Base-by-base conservation (phyloP, 2,329 filamentous ascomycete species). In the Aspergillus phoenicis region DNA sequence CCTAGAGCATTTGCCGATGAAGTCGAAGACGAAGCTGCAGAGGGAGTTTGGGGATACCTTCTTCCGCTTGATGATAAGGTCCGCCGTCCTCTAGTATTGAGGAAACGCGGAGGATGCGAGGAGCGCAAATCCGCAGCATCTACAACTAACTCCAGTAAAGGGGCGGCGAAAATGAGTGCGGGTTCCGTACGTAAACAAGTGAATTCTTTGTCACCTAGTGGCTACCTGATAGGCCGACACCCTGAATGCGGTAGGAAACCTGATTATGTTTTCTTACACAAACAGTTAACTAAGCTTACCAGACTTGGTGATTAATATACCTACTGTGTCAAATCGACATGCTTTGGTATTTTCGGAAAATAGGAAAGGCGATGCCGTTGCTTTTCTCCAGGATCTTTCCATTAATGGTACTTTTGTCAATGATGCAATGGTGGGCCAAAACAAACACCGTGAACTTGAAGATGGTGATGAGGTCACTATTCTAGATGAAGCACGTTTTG, bases 331-430 rank as follows among this genome's bases (percentile, higher is more conserved):
- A 17, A 98, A 98, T 73, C 86, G 93, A 4, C 75, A 84, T 82
- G 66, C 83, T 87, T 65, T 83, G 48, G 65, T 83, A 57, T 81
- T 82, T 66, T 74, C 81, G 53, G 84, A 89, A 72, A 87, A 84
- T 66, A 84, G 82, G 64, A 79, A 81, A 54, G 85, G 86, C 36
- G 82, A 83, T 63, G 73, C 81, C 0, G 78, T 87, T 45, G 94
- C 92, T 8, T 85, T 98, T 11, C 78, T 99, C 5, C 93, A 99
- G 75, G 95, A 99, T 75, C 80, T 98, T 20, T 99, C 95, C 6
- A 95, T 89, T 73, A 99, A 99, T 73, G 95, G 95, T 54, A 99
- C 96, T 0, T 99, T 93, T 73, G 89, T 99, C 69, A 98, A 98
- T 71, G 93, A 97, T 69, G 89, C 89, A 15, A 84, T 96, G 30